Percentiles rank a stretch among this genome's conserved stretches.
Conservation (phyloP, 371 early-diverging fungal species). For the Mortierella polycephala region DNA sequence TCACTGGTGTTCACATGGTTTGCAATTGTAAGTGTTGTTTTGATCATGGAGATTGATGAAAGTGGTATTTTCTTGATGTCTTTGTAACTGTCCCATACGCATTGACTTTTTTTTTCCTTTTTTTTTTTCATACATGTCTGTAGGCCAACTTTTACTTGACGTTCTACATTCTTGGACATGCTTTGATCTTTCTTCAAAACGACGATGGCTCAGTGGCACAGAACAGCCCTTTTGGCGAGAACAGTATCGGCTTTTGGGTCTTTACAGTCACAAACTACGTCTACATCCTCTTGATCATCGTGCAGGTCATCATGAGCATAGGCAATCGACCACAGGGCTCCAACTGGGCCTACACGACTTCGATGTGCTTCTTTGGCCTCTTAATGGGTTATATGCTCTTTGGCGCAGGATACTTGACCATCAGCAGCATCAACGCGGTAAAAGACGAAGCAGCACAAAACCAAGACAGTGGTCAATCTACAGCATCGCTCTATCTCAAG, state of each 20-base stretch:
- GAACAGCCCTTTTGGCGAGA: slow-evolving; percentile 63
- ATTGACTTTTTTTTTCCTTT: neutral
- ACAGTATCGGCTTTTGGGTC: slow-evolving; percentile 40
- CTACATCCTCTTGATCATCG: slow-evolving; percentile 73
- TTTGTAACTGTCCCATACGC: neutral
- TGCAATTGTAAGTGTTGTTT: slow-evolving; percentile 60
- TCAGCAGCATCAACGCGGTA: slow-evolving; percentile 59
- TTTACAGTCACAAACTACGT: slow-evolving; percentile 65
- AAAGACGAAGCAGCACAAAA: slow-evolving; percentile 20
- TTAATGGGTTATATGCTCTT: slow-evolving; percentile 71
- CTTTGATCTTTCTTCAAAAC: slow-evolving; percentile 49
- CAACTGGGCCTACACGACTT: slow-evolving; percentile 71
- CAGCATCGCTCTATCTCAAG: slow-evolving; percentile 43
- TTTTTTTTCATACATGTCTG: neutral
- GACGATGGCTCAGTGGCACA: slow-evolving; percentile 27
- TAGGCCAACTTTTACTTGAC: slow-evolving; percentile 83
- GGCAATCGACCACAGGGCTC: slow-evolving; percentile 89
- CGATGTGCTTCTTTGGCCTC: slow-evolving; percentile 66
- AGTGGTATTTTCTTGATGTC: neutral
- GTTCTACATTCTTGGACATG: slow-evolving; percentile 75
- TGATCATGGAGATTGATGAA: too few relatives aligned
- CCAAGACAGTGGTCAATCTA: slow-evolving; percentile 9
- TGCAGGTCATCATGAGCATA: slow-evolving; percentile 75
- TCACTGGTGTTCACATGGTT: slow-evolving; percentile 84
- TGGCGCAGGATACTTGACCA: slow-evolving; percentile 56